A percentile compares a stretch with the other conserved stretches of the same genome.
Conservation (phyloP, 192 early-diverging fungal genomes). For the Umbelopsis sp. region DNA sequence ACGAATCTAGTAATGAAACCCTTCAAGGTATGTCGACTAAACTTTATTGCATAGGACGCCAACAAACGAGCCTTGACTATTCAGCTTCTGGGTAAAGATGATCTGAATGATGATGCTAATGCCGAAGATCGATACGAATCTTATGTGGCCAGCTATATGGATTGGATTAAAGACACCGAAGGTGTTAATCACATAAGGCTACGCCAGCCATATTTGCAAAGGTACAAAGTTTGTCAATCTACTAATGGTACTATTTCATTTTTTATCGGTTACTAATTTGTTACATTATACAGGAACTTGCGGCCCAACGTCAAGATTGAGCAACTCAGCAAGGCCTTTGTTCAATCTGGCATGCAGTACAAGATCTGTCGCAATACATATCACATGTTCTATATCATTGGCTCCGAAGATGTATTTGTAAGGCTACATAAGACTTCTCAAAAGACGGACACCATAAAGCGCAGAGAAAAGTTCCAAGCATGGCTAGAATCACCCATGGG, state of each 20-base stretch:
- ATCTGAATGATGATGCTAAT: conserved; percentile 15
- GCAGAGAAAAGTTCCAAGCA: conserved; percentile 31
- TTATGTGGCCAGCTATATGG: conserved; percentile 35
- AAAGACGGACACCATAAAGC: background rate
- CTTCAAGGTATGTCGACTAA: background rate
- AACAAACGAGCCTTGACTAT: conserved; percentile 8
- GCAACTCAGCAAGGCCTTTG: conserved; percentile 53
- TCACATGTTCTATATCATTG: conserved; percentile 93
- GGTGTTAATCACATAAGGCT: conserved; percentile 18
- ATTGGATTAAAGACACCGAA: conserved; percentile 30
- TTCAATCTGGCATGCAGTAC: conserved; percentile 82
- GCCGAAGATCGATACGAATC: conserved; percentile 30
- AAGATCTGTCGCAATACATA: conserved; percentile 98
- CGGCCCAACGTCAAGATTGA: conserved; percentile 5
- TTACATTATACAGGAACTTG: conserved; percentile 8
- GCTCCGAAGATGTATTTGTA: conserved; percentile 76
- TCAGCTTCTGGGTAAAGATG: conserved; percentile 25
- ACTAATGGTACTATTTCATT: background rate
- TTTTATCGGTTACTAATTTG: too few species aligned
- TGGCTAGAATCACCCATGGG: conserved; percentile 34
- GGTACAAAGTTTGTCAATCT: conserved; percentile 1
- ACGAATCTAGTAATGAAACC: background rate
- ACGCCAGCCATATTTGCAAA: conserved; percentile 19
- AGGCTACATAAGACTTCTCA: conserved; percentile 10
- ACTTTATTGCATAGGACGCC: conserved; percentile 15